These are phyloP conservation scores for Nicotiana benthamiana DNA, from an alignment of 257 asterid genomes.

Conservation along the genomic window DNA sequence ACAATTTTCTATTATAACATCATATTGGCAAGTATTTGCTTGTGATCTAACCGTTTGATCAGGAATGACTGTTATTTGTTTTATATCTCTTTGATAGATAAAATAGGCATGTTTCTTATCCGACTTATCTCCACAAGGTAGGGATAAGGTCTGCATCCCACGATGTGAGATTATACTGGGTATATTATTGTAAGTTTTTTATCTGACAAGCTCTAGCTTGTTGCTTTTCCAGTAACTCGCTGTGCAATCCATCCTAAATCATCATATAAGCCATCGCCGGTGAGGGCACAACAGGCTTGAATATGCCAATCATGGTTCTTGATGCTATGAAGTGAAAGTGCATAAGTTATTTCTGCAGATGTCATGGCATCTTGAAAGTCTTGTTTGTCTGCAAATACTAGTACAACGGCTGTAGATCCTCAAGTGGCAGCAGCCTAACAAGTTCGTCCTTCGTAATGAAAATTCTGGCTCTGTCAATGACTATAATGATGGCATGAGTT, in stretches of 20 bases:
- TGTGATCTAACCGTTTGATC: not conserved
- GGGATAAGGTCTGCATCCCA: too few relatives aligned
- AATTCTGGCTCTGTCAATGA: slow-evolving; percentile 84
- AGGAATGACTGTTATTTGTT: not conserved
- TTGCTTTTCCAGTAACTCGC: slow-evolving; percentile 63
- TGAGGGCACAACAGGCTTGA: slow-evolving; percentile 86
- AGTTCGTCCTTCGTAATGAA: slow-evolving; percentile 79
- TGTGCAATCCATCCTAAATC: slow-evolving; percentile 95
- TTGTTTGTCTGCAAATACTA: slow-evolving; percentile 84
- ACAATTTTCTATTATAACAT: not conserved
- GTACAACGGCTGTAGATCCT: slow-evolving; percentile 80
- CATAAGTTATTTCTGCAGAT: slow-evolving; percentile 87
- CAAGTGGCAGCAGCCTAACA: slow-evolving; percentile 70
- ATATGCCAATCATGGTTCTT: slow-evolving; percentile 99
- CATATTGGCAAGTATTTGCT: not conserved
- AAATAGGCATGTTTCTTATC: too few relatives aligned
- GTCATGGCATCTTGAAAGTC: slow-evolving; percentile 97
- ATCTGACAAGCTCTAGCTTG: slow-evolving; percentile 38
- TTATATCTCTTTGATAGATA: too few relatives aligned
- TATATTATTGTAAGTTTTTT: too few relatives aligned
- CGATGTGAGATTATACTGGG: too few relatives aligned
- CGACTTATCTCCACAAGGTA: too few relatives aligned
- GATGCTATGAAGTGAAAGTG: slow-evolving; percentile 81
- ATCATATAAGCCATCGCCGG: slow-evolving; percentile 78
- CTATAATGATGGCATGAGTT: slow-evolving; percentile 76